Conservation (phyloP, 352 stramenopile genomes). For the Pythium dissotocum region DNA sequence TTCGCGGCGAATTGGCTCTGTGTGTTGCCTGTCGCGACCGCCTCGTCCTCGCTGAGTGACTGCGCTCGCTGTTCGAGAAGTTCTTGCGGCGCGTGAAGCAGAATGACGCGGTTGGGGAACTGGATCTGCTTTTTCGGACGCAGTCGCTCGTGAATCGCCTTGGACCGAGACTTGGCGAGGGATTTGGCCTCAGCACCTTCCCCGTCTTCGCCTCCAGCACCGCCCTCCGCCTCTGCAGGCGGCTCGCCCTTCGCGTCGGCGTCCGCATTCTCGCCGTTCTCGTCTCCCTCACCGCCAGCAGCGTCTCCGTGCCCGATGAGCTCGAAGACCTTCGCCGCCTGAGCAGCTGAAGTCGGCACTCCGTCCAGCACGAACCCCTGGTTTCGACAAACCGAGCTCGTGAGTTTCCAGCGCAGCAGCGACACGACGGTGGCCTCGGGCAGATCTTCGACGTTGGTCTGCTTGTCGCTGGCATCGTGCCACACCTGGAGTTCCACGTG, state of each 20-base stretch:
- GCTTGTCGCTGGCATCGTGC: constrained; percentile 26
- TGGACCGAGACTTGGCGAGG: constrained; percentile 38
- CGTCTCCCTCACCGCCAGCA: constrained; percentile 7
- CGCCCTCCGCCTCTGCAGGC: constrained; percentile 22
- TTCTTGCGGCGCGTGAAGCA: constrained; percentile 48
- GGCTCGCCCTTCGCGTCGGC: constrained; percentile 30
- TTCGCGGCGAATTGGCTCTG: constrained; percentile 51
- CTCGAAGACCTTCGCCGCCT: constrained; percentile 54
- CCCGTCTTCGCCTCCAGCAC: constrained; percentile 21
- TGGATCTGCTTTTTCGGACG: constrained; percentile 41
- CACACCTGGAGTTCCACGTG: constrained; percentile 42
- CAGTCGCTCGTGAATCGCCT: constrained; percentile 45
- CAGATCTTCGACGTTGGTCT: constrained; percentile 31
- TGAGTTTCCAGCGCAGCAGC: constrained; percentile 71
- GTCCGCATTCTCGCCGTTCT: constrained; percentile 25
- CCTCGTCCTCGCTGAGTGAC: constrained; percentile 50
- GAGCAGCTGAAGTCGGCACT: constrained; percentile 44
- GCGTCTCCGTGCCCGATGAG: constrained; percentile 19
- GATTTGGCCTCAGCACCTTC: constrained; percentile 18
- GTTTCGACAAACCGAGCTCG: constrained; percentile 58
- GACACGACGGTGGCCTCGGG: constrained; percentile 39
- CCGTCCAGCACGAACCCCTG: constrained; percentile 85
- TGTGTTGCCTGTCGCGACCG: constrained; percentile 62
- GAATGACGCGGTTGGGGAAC: constrained; percentile 67
- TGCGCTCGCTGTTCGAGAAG: constrained; percentile 65